Evolutionary conservation across 371 early-diverging fungal species (phyloP).

Genomic region (Synchytrium microbalum): DNA sequence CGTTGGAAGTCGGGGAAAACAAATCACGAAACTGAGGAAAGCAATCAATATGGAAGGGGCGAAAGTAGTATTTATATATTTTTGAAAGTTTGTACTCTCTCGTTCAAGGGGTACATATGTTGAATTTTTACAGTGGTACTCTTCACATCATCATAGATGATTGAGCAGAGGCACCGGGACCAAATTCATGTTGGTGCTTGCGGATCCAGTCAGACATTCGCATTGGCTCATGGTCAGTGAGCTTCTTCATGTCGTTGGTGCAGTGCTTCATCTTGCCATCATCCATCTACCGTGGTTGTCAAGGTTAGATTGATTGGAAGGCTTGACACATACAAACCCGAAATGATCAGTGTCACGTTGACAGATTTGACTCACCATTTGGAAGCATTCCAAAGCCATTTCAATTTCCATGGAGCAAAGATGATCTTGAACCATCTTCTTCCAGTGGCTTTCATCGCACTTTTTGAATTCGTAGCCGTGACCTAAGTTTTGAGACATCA

Average conservation of each 20-base stretch:
- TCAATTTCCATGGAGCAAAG: neutral
- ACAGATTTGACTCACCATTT: neutral
- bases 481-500: neutral
- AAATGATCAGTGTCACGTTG: neutral
- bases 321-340: too few species aligned
- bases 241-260: neutral
- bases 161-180: too few species aligned
- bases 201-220: neutral
- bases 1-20: too few species aligned
- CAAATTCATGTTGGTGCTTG: too few species aligned
- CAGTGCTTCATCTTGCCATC: neutral
- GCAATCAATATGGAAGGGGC: too few species aligned
- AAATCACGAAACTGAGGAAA: too few species aligned
- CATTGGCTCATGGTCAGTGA: neutral
- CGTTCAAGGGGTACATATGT: too few species aligned
- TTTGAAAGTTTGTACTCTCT: too few species aligned
- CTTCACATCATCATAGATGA: too few species aligned
- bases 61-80: too few species aligned
- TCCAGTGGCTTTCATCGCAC: neutral
- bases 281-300: neutral
- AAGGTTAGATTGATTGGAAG: too few species aligned
- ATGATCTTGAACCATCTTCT: neutral
- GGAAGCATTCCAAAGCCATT: neutral
- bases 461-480: neutral
- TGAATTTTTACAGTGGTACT: too few species aligned